Conservation (phyloP, 768 basidiomycete genomes). For the Pluteus cervinus region DNA sequence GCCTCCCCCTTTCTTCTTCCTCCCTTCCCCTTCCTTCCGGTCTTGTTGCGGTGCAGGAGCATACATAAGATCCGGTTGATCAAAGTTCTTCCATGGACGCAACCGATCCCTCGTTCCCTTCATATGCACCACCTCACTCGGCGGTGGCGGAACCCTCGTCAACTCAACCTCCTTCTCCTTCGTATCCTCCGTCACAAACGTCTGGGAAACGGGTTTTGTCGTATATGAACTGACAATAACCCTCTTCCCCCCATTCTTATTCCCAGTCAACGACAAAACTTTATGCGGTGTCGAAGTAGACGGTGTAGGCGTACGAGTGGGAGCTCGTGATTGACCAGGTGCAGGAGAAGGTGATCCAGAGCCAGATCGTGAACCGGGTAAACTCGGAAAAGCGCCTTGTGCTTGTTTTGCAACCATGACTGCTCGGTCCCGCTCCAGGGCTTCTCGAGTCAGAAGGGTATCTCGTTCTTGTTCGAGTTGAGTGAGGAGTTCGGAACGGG, state of each 20-base stretch:
- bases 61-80: no score
- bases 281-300: slow-evolving; percentile 40
- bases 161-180: slow-evolving; percentile 26
- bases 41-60: no score
- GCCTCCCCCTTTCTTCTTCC: no score
- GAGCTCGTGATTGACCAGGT: slow-evolving; percentile 7
- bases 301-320: slow-evolving; percentile 3
- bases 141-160: slow-evolving; percentile 33
- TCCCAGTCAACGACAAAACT: slow-evolving; percentile 51
- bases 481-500: slow-evolving; percentile 30
- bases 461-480: slow-evolving; percentile 38
- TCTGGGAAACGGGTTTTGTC: slow-evolving; percentile 29
- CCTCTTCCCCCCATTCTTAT: slow-evolving; percentile 29
- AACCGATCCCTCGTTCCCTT: slow-evolving; percentile 16
- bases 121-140: slow-evolving; percentile 29
- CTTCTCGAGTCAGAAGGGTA: slow-evolving; percentile 40
- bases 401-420: slow-evolving; percentile 42
- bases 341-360: slow-evolving; percentile 5
- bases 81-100: slow-evolving; percentile 43
- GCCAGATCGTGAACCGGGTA: slow-evolving; percentile 25
- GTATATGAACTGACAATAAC: slow-evolving; percentile 51
- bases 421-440: slow-evolving; percentile 37
- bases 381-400: slow-evolving; percentile 58
- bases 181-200: neutral
- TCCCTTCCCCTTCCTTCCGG: no score